Base-by-base conservation (phyloP, 192 early-diverging fungal species). In the Funneliformis mosseae region DNA sequence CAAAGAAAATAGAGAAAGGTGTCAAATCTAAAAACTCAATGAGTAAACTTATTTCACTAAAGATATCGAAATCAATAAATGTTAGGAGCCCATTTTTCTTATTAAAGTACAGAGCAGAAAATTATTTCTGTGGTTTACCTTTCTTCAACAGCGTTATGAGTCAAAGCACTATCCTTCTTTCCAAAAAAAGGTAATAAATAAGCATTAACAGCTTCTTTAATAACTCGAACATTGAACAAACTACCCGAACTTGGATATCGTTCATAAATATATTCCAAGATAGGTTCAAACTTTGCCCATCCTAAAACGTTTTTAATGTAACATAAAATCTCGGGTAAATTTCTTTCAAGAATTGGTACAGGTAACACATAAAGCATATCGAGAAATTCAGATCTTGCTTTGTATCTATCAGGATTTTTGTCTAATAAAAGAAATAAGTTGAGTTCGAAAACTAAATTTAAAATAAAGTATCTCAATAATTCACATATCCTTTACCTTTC, bases 241-340 rank as follows among this genome's bases (percentile, higher is more conserved):
- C 79, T 83, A 11, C 87, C 83, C 42, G 83, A 73, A 61, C 84
- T 81, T 14, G 88, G 88, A 66, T 81, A 80, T 5, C 86, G 78
- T 38, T 80, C 80, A 38, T 72, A 45, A 27, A 90, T 39, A 33
- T 87, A 90, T 8, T 84, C 83, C 2, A 85, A 43, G 27, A 90
- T 50, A 33, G 83, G 84, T 18, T 85, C 83, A 33, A 55, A 80
- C 3, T 23, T 16, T 11, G 59, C 48, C 59, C 42, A 80, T 38
- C 74, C 81, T 8, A 75, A 42, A n/a, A 43, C 42, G 1, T 73
- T 27, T 8, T 74, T 43, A 67, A 78, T 74, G 12, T 81, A 77
- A 3, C 76, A 55, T 33, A 77, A 64, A 21, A 84, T 23, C 5
- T 45, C 48, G n/a, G n/a, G 43, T 10, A 89, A 82, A 63, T 85